Evolutionary conservation across 2,329 filamentous ascomycete genomes (phyloP).

Genomic region (Coccinonectria pachysandricola): DNA sequence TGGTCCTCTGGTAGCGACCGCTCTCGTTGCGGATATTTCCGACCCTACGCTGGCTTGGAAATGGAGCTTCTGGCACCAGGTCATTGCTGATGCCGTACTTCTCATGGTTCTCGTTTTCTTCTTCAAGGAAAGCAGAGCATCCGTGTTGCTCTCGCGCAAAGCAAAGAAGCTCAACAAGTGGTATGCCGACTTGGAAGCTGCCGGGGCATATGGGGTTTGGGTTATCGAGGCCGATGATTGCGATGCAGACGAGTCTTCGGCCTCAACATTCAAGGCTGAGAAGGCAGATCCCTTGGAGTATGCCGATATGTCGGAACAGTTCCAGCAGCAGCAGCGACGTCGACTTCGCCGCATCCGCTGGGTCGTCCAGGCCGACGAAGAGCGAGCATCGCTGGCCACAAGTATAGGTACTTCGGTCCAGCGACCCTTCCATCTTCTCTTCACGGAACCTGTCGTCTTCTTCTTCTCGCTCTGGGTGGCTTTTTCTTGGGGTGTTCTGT

Average conservation of each 20-base stretch:
- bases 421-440: conserved; percentile 67
- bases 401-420: conserved; percentile 67
- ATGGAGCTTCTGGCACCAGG: conserved; percentile 84
- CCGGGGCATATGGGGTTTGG: conserved; percentile 45
- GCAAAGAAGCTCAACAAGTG: conserved; percentile 65
- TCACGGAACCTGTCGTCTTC: conserved; percentile 70
- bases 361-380: conserved; percentile 70
- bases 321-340: conserved; percentile 1
- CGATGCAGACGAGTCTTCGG: conserved; percentile 9
- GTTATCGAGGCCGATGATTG: conserved; percentile 12
- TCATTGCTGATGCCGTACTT: conserved; percentile 55
- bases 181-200: conserved; percentile 62
- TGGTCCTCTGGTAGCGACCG: conserved; percentile 62
- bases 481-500: conserved; percentile 84
- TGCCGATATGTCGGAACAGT: conserved; percentile 3
- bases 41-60: conserved; percentile 49
- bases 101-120: conserved; percentile 52
- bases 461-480: conserved; percentile 84
- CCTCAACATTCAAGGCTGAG: conserved; percentile 12
- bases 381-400: conserved; percentile 53
- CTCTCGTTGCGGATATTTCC: conserved; percentile 53
- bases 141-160: conserved; percentile 68
- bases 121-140: conserved; percentile 75
- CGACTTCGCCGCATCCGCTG: conserved; percentile 53
- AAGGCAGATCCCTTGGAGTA: conserved; percentile 3